Percentiles rank a stretch among this genome's conserved stretches.
Conservation (phyloP, 441 rosid genomes). For the Bruguiera hainesii region DNA sequence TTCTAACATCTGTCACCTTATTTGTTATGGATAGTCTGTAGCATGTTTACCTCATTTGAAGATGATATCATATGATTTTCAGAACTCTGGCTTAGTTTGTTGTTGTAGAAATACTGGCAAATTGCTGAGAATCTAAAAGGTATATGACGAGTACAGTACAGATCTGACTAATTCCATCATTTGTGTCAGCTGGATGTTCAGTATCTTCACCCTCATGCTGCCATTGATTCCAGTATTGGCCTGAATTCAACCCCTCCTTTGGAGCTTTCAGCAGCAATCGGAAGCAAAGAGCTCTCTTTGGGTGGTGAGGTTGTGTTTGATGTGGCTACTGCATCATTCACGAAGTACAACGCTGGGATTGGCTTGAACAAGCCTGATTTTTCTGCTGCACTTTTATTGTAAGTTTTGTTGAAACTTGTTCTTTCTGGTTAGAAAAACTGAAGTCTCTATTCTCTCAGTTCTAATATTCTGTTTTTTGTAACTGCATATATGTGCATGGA, state of each 20-base stretch:
- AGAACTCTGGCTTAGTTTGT: too few species aligned
- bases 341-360: constrained; percentile 68
- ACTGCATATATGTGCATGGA: too few species aligned
- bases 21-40: too few species aligned
- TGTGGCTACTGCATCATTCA: constrained; percentile 60
- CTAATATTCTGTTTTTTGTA: not conserved
- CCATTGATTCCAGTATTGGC: constrained; percentile 68
- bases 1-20: too few species aligned
- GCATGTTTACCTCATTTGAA: not conserved
- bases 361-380: constrained; percentile 57
- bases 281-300: constrained; percentile 50
- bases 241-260: constrained; percentile 70
- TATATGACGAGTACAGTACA: not conserved
- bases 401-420: constrained; percentile 27
- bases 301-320: constrained; percentile 81
- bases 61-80: not conserved
- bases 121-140: constrained; percentile 1
- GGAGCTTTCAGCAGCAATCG: constrained; percentile 73
- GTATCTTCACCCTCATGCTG: constrained; percentile 69
- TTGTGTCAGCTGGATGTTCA: constrained; percentile 64
- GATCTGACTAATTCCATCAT: constrained; percentile 14
- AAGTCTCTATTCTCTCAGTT: not conserved
- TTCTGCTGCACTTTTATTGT: constrained; percentile 64
- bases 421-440: not conserved
- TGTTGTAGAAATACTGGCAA: not conserved